These are phyloP conservation scores for Starmerella ratchasimensis DNA, from an alignment of 805 yeast species.

Conservation along the genomic window DNA sequence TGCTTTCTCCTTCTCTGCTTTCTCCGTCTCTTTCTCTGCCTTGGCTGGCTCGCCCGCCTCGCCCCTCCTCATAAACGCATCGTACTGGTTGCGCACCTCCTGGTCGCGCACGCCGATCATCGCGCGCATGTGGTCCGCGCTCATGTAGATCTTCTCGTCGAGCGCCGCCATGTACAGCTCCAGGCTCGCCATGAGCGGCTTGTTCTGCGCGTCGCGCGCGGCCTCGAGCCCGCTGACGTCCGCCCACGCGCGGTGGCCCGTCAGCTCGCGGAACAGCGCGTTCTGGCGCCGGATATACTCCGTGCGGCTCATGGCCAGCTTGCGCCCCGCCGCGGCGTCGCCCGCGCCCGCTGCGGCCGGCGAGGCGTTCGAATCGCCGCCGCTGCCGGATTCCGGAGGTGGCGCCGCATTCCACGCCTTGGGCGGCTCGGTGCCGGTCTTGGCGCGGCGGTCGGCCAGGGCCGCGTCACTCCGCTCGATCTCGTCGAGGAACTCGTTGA, in stretches of 20 bases:
- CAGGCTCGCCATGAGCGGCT: constrained; percentile 14
- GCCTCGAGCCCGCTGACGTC: constrained; percentile 7
- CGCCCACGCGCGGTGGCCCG: constrained; percentile 14
- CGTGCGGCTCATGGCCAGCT: constrained; percentile 15
- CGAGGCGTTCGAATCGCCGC: neutral
- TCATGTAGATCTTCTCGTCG: constrained; percentile 22
- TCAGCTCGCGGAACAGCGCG: constrained; percentile 19
- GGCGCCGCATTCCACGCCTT: constrained; percentile 3
- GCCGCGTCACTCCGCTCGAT: constrained; percentile 7
- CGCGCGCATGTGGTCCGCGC: constrained; percentile 17
- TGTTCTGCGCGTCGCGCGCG: constrained; percentile 7
- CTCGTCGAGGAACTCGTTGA: constrained; percentile 9
- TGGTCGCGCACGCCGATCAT: constrained; percentile 14
- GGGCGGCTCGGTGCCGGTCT: constrained; percentile 6
- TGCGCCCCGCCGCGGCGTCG: neutral
- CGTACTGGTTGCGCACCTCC: constrained; percentile 9
- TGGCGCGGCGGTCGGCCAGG: neutral
- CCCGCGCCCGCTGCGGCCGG: neutral
- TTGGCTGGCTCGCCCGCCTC: constrained; percentile 5
- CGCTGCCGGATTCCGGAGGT: neutral
- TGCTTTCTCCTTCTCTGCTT: neutral
- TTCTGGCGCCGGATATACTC: constrained; percentile 22
- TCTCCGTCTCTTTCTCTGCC: neutral
- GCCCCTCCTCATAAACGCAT: no score
- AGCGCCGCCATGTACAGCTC: constrained; percentile 22